These are phyloP conservation scores for Lepiota venenata DNA, from an alignment of 768 basidiomycete species.

Conservation along the genomic window DNA sequence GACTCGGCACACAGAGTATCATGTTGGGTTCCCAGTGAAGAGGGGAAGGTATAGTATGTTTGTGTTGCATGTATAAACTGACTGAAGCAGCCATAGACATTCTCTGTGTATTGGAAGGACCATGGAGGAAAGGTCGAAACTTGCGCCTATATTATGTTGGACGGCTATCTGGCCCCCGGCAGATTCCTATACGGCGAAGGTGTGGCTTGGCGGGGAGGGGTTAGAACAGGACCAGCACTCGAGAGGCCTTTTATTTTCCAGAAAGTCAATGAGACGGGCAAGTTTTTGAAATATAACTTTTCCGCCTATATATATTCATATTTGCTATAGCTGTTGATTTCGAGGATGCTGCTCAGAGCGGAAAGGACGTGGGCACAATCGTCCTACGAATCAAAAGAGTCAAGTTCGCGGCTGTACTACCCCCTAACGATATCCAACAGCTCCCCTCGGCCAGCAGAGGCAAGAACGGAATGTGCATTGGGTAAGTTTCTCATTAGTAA, in stretches of 20 bases:
- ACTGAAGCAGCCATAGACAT: constrained; percentile 33
- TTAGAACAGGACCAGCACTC: constrained; percentile 44
- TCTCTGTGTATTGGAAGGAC: constrained; percentile 65
- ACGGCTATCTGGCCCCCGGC: constrained; percentile 62
- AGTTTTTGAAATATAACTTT: not conserved
- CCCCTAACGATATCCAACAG: constrained; percentile 40
- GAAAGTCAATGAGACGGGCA: constrained; percentile 36
- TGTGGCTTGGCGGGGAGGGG: constrained; percentile 46
- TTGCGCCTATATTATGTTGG: constrained; percentile 60
- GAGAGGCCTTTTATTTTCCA: constrained; percentile 65
- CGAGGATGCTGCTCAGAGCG: constrained; percentile 12
- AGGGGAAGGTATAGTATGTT: constrained; percentile 45
- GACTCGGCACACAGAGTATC: constrained; percentile 40
- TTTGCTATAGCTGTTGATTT: constrained; percentile 13
- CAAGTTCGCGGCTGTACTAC: constrained; percentile 29
- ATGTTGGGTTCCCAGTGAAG: constrained; percentile 67
- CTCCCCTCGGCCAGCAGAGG: constrained; percentile 28
- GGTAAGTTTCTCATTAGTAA: constrained; percentile 29
- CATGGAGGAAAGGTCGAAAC: constrained; percentile 49
- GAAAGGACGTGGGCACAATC: constrained; percentile 50
- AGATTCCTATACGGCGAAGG: constrained; percentile 59
- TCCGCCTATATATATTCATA: not conserved
- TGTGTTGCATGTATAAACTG: not conserved
- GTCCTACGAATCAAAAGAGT: constrained; percentile 47
- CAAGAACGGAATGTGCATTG: constrained; percentile 41